Evolutionary conservation across 1,284 basidiomycete genomes (phyloP).

Genomic region (Xerocomus minutiporus): DNA sequence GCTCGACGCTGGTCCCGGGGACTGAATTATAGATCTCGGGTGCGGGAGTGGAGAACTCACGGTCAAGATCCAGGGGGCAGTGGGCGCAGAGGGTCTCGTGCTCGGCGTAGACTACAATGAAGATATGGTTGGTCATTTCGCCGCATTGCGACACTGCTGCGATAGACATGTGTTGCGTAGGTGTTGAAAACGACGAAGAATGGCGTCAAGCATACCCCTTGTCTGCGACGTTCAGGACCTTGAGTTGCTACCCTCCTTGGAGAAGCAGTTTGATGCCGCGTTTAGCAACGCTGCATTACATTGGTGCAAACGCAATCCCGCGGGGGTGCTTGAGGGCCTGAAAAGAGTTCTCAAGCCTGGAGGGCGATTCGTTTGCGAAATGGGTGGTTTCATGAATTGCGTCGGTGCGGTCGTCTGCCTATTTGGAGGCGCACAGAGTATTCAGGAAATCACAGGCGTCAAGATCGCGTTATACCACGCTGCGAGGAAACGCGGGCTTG

Average conservation of each 20-base stretch:
- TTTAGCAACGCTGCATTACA: constrained; percentile 80
- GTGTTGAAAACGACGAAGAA: constrained; percentile 52
- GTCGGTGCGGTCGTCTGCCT: constrained; percentile 41
- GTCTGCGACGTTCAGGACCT: constrained; percentile 53
- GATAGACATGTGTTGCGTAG: constrained; percentile 33
- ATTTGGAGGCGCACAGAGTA: neutral
- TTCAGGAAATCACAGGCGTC: constrained; percentile 43
- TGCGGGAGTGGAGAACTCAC: constrained; percentile 82
- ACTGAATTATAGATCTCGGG: constrained; percentile 74
- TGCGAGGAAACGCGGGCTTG: constrained; percentile 49
- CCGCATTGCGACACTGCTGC: neutral
- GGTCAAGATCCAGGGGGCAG: constrained; percentile 47
- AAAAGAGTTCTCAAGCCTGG: constrained; percentile 61
- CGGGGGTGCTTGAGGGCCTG: constrained; percentile 56
- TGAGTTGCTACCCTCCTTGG: constrained; percentile 27
- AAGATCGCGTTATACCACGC: constrained; percentile 57
- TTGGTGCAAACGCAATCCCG: constrained; percentile 77
- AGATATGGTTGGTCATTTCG: constrained; percentile 56
- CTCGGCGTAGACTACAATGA: constrained; percentile 68
- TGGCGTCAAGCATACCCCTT: constrained; percentile 43
- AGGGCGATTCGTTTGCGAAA: constrained; percentile 69
- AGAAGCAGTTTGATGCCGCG: constrained; percentile 51
- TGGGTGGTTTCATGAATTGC: constrained; percentile 74
- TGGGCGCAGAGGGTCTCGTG: constrained; percentile 52
- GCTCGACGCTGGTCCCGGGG: constrained; percentile 59